Evolutionary conservation across 768 basidiomycete genomes (phyloP).

Genomic region (Tephrocybe rancida): DNA sequence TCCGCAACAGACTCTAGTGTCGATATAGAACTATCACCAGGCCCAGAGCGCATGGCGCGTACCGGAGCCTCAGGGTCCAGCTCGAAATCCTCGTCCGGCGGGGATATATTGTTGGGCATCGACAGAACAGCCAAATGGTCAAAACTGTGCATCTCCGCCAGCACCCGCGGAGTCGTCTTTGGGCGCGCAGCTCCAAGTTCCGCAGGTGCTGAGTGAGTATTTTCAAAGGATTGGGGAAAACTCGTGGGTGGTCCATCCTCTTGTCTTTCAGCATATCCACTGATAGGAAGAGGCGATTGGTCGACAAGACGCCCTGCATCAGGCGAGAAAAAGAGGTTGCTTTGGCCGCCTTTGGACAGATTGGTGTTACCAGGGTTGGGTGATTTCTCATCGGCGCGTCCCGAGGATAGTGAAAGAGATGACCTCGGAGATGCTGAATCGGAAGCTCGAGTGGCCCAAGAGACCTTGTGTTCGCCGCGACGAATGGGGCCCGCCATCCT

Average conservation of each 20-base stretch:
- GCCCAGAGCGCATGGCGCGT: conserved; percentile 31
- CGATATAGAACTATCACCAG: conserved; percentile 6
- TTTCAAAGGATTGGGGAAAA: neutral
- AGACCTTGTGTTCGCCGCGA: conserved; percentile 48
- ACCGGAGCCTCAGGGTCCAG: conserved; percentile 43
- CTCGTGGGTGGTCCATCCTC: neutral
- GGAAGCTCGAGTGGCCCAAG: conserved; percentile 55
- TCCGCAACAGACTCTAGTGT: conserved; percentile 25
- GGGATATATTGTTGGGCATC: neutral
- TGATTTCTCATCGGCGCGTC: conserved; percentile 16
- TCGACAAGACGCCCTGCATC: conserved; percentile 40
- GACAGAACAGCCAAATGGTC: conserved; percentile 21
- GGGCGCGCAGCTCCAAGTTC: conserved; percentile 42
- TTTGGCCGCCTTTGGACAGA: neutral
- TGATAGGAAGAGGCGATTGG: conserved; percentile 41
- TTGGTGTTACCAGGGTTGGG: conserved; percentile 4
- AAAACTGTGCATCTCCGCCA: conserved; percentile 30
- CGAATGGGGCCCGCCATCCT: conserved; percentile 76
- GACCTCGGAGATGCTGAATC: conserved; percentile 33
- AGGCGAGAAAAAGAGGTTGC: conserved; percentile 33
- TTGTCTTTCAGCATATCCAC: neutral
- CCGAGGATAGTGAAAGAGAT: conserved; percentile 23
- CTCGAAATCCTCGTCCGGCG: conserved; percentile 27
- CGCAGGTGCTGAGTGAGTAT: conserved; percentile 53
- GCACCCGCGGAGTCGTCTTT: conserved; percentile 24